Evolutionary conservation across 371 early-diverging fungal genomes (phyloP), one percentile per base, ranked within the genome.

Genomic region (Conidiobolus incongruus): DNA sequence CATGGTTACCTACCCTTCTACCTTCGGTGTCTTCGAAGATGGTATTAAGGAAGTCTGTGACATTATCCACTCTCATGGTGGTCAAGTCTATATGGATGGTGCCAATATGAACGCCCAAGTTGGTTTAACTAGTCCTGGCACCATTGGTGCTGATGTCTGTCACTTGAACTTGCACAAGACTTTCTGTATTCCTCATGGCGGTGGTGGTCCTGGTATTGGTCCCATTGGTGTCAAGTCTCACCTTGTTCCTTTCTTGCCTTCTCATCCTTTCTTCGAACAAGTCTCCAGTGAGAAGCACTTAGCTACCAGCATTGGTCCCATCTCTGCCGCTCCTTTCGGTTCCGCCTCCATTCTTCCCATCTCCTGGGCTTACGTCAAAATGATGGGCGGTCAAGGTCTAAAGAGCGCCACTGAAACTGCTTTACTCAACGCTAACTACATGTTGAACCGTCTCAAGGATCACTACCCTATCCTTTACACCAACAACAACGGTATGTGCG

Each of bases 111-210:
- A 95, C 53, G 96, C 96, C 4, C 94, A 93, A 62, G 84, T 95
- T 53, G 94, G 94, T 16, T 60, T 95, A 46, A 83, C 84, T 52
- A 81, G 77, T 47, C 96, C 96, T 34, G 96, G 81, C 21, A 85
- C 88, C 48, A 87, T 89, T 49, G 96, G 94, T 44, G 92, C 91
- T 47, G 96, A 95, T 65, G 94, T 95, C 15, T 93, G 94, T 65
- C 96, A 95, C 56, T 67, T 95, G 66, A 95, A 95, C 72, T 65
- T 87, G 62, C 96, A 95, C 75, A 95, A 95, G 78, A 92, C 96
- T 13, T 83, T 95, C 68, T 87, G 85, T 52, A 90, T 95, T 50
- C 96, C 96, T 19, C 96, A 95, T 58, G 96, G 96, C 55, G 96
- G 96, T 41, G 94, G 96, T 54, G 96, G 96, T 35, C 95, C 95